Evolutionary conservation across 176 grass and related monocot genomes (phyloP).

Genomic region (Microstegium vimineum): DNA sequence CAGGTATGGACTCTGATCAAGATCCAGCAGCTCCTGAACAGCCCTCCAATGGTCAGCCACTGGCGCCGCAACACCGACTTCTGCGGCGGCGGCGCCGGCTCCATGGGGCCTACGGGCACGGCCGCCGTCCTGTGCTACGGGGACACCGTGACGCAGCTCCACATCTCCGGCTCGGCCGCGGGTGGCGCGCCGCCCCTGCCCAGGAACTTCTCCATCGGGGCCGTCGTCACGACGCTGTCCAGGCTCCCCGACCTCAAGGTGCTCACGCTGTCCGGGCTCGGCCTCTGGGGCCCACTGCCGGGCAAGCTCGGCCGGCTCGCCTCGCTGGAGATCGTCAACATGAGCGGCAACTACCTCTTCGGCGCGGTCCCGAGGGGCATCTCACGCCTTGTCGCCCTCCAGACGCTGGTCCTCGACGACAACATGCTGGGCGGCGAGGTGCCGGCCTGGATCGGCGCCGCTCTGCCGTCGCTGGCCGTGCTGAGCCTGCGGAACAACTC

Average conservation of each 20-base stretch:
- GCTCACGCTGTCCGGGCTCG: conserved; percentile 70
- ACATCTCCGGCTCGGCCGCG: conserved; percentile 50
- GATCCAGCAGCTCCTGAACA: conserved; percentile 72
- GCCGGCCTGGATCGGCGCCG: conserved; percentile 35
- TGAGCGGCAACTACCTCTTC: conserved; percentile 81
- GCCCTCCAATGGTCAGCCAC: conserved; percentile 51
- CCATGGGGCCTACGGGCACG: conserved; percentile 16
- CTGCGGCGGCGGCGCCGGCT: conserved; percentile 41
- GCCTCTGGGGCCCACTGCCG: conserved; percentile 77
- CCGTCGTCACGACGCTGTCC: conserved; percentile 64
- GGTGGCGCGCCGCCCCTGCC: conserved; percentile 47
- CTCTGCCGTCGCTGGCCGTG: conserved; percentile 56
- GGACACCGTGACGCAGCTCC: conserved; percentile 83
- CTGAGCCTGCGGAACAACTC: conserved; percentile 84
- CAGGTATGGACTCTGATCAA: conserved; percentile 86
- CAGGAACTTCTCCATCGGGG: conserved; percentile 68
- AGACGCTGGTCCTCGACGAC: conserved; percentile 82
- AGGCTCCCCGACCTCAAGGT: conserved; percentile 88
- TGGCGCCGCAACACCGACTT: conserved; percentile 82
- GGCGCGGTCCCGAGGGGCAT: conserved; percentile 57
- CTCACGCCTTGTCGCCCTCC: conserved; percentile 51
- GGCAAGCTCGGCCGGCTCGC: conserved; percentile 54
- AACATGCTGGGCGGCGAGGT: conserved; percentile 73
- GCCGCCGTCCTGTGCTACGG: conserved; percentile 80
- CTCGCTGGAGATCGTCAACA: conserved; percentile 76